A percentile compares a stretch with the other conserved stretches of the same genome.
These are phyloP conservation scores for Candida corydali DNA, from an alignment of 805 yeast species.

Conservation along the genomic window DNA sequence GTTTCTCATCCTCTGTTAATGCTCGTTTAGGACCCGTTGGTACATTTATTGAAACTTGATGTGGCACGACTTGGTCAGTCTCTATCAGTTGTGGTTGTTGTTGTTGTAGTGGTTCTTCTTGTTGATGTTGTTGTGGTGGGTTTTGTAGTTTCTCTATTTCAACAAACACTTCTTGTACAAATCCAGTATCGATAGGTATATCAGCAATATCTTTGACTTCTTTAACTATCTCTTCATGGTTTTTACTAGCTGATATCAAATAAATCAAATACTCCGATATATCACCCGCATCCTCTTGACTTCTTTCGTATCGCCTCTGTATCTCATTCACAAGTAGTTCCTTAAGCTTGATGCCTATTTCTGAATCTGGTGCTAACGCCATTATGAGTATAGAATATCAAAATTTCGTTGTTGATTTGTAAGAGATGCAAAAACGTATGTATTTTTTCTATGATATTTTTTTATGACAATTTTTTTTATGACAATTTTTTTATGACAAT, in stretches of 20 bases:
- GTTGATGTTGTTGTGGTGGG: conserved; percentile 10
- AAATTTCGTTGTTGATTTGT: neutral
- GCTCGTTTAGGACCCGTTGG: conserved; percentile 10
- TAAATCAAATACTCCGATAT: conserved; percentile 74
- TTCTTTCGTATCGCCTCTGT: conserved; percentile 25
- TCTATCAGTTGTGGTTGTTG: conserved; percentile 4
- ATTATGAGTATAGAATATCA: conserved; percentile 8
- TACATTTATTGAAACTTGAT: neutral
- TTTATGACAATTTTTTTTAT: neutral
- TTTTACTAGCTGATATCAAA: conserved; percentile 63
- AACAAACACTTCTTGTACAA: conserved; percentile 52
- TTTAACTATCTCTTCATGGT: conserved; percentile 53
- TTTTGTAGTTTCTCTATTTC: conserved; percentile 45
- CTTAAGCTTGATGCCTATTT: conserved; percentile 33
- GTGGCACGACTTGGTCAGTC: conserved; percentile 1
- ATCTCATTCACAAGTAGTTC: conserved; percentile 33
- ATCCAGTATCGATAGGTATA: conserved; percentile 52
- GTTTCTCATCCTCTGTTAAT: conserved; percentile 6
- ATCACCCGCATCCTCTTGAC: conserved; percentile 43
- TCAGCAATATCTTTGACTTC: conserved; percentile 64
- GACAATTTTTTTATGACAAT: neutral
- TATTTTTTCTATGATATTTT: neutral
- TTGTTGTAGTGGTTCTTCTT: conserved; percentile 6
- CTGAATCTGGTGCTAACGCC: conserved; percentile 38
- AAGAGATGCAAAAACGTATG: no score